phyloP scores from a whole-genome alignment of 2,329 filamentous ascomycete genomes.

The Botrytis hyacinthi region DNA sequence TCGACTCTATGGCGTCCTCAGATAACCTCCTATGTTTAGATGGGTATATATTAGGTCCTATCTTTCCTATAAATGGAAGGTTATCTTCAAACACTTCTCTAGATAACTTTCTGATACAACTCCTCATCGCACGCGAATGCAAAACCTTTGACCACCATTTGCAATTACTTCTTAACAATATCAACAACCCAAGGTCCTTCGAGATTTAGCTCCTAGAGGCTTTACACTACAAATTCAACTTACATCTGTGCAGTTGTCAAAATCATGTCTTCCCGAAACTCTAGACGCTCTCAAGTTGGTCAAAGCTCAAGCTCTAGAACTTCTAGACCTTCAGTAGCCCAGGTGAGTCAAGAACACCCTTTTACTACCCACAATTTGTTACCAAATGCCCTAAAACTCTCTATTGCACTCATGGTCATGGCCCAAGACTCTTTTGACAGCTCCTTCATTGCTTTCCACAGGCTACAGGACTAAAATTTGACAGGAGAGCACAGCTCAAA shows the following conservation, averaged over 20 bases:
- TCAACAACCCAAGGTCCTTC: background rate
- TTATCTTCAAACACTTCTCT: background rate
- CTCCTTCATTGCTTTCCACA: background rate
- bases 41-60: background rate
- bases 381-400: background rate
- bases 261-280: slow-evolving; percentile 29
- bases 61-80: background rate
- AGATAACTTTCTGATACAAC: background rate
- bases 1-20: background rate
- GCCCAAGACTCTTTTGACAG: background rate
- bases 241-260: background rate
- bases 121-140: background rate
- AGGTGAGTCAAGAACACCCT: slow-evolving; percentile 35
- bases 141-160: no score
- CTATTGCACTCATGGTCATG: background rate
- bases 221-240: background rate
- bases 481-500: slow-evolving; percentile 42
- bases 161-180: background rate
- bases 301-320: slow-evolving; percentile 19
- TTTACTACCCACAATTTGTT: slow-evolving; percentile 4
- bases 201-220: background rate
- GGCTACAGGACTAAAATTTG: slow-evolving; percentile 21
- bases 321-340: slow-evolving; percentile 29
- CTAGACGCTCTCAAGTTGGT: slow-evolving; percentile 26
- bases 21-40: background rate